phyloP scores from a whole-genome alignment of 352 stramenopile species.

The Pythium monospermum region DNA sequence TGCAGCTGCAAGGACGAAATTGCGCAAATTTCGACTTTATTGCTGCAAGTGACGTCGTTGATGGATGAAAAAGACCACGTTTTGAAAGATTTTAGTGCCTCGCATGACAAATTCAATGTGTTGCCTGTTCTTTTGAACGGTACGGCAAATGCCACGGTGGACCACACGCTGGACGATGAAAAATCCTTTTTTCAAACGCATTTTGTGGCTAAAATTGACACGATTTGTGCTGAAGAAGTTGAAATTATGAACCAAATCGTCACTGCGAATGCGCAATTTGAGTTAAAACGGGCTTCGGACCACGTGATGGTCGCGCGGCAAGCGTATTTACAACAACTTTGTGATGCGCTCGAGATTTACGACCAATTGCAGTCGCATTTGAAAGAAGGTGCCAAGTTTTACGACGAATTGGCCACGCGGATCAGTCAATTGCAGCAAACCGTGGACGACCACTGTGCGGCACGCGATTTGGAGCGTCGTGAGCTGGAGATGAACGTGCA shows the following conservation, averaged over 20 bases:
- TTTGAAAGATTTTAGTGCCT: constrained; percentile 40
- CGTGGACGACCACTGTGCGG: constrained; percentile 63
- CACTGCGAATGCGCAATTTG: constrained; percentile 47
- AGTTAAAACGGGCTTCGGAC: constrained; percentile 55
- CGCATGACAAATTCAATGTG: constrained; percentile 54
- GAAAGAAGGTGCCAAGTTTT: constrained; percentile 67
- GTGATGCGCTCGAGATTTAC: constrained; percentile 66
- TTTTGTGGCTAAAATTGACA: constrained; percentile 48
- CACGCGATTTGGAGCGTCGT: constrained; percentile 60
- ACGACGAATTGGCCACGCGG: constrained; percentile 45
- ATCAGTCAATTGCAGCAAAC: constrained; percentile 68
- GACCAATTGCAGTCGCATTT: constrained; percentile 73
- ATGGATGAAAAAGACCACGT: constrained; percentile 64
- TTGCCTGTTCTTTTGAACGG: constrained; percentile 42
- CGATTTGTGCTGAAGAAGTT: constrained; percentile 50
- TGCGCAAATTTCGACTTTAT: constrained; percentile 31
- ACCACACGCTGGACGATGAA: constrained; percentile 39
- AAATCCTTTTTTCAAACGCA: constrained; percentile 60
- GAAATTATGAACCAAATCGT: constrained; percentile 33
- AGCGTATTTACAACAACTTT: constrained; percentile 50
- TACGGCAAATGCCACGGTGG: constrained; percentile 12
- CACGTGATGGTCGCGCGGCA: constrained; percentile 48
- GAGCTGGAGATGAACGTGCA: constrained; percentile 67
- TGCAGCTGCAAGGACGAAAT: constrained; percentile 63
- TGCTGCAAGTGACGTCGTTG: constrained; percentile 47